Percentiles rank a stretch among this genome's conserved stretches.
phyloP scores from a whole-genome alignment of 352 stramenopile genomes.

The Phytopythium helicoides region DNA sequence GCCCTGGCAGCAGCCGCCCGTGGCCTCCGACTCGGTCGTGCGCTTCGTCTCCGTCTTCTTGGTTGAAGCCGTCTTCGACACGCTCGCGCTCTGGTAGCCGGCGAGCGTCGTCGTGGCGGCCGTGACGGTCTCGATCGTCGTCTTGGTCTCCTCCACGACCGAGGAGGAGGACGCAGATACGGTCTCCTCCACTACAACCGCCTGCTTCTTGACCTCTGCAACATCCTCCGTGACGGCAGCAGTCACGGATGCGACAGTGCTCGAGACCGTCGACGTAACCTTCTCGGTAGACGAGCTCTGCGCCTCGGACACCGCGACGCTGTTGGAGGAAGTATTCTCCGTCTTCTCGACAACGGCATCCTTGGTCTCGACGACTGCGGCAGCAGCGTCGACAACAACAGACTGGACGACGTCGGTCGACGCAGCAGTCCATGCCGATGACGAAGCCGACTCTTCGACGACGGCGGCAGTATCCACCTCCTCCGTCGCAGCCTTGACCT shows the following conservation, averaged over 20 bases:
- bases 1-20: slow-evolving; percentile 24
- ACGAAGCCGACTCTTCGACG: slow-evolving; percentile 5
- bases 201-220: background rate
- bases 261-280: background rate
- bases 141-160: slow-evolving; percentile 3
- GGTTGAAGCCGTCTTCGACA: slow-evolving; percentile 23
- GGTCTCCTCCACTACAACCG: background rate
- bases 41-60: slow-evolving; percentile 14
- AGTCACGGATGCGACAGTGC: background rate
- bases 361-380: background rate
- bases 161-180: background rate
- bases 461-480: slow-evolving; percentile 6
- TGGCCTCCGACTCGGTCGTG: slow-evolving; percentile 14
- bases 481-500: slow-evolving; percentile 3
- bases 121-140: slow-evolving; percentile 2
- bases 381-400: background rate
- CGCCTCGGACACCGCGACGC: slow-evolving; percentile 15
- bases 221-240: background rate
- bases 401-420: slow-evolving; percentile 2
- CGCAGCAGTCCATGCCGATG: slow-evolving; percentile 3
- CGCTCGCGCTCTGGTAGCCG: slow-evolving; percentile 37
- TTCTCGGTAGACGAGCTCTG: slow-evolving; percentile 15
- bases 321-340: slow-evolving; percentile 13
- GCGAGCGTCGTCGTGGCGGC: slow-evolving; percentile 3
- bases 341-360: slow-evolving; percentile 11